Percentiles rank a stretch among this genome's conserved stretches.
Evolutionary conservation across 352 stramenopile genomes (phyloP).

Genomic region (Phytophthora litchii): DNA sequence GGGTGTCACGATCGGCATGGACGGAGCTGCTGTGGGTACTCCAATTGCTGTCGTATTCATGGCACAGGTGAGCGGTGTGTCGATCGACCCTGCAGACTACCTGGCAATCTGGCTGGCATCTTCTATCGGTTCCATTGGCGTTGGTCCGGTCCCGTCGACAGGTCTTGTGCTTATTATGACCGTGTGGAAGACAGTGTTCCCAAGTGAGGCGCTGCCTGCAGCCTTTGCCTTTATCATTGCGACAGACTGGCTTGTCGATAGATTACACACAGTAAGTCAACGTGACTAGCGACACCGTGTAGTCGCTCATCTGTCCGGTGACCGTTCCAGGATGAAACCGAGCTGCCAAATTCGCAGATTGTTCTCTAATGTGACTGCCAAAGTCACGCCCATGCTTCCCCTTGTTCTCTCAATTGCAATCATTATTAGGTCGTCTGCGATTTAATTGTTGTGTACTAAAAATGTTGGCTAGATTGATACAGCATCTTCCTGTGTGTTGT

Average conservation of each 20-base stretch:
- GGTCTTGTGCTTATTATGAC: conserved; percentile 76
- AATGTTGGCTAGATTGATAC: too few relatives aligned
- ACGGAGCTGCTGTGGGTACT: conserved; percentile 73
- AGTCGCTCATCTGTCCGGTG: conserved; percentile 38
- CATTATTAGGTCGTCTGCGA: too few relatives aligned
- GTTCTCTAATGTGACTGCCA: not conserved
- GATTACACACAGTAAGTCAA: not conserved
- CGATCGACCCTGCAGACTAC: conserved; percentile 44
- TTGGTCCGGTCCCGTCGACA: conserved; percentile 66
- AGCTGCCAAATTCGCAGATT: not conserved
- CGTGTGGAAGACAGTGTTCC: conserved; percentile 69
- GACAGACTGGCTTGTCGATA: conserved; percentile 49
- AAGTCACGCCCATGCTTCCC: too few relatives aligned
- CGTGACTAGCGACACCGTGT: conserved; percentile 63
- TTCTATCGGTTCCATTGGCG: conserved; percentile 66
- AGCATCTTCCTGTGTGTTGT: too few relatives aligned
- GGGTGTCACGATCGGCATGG: conserved; percentile 65
- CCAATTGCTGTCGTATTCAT: conserved; percentile 75
- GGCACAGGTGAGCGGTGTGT: conserved; percentile 50
- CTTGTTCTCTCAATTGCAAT: too few relatives aligned
- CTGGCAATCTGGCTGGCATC: conserved; percentile 60
- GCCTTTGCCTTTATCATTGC: conserved; percentile 63
- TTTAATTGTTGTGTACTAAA: too few relatives aligned
- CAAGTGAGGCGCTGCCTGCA: conserved; percentile 39
- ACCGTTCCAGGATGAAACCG: conserved; percentile 11